Evolutionary conservation across 805 yeast genomes (phyloP).

Genomic region (Kuraishia capsulata): DNA sequence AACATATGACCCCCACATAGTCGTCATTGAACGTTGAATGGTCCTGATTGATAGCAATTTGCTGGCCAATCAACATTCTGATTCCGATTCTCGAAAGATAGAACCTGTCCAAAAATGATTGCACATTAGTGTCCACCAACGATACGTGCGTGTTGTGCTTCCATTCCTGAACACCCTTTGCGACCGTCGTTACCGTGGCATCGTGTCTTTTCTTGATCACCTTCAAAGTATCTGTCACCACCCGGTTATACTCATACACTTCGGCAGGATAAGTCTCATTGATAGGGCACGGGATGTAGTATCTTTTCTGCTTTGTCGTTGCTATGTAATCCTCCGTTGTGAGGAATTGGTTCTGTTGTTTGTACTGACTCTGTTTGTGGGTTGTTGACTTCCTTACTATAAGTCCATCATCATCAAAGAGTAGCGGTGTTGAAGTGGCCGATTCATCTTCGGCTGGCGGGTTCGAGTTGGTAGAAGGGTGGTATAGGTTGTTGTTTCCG

Average conservation of each 20-base stretch:
- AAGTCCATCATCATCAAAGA: conserved; percentile 41
- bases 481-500: conserved; percentile 6
- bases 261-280: conserved; percentile 64
- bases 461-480: conserved; percentile 1
- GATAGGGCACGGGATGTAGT: conserved; percentile 44
- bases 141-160: conserved; percentile 39
- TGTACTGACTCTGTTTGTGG: neutral
- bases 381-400: conserved; percentile 5
- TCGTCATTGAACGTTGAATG: conserved; percentile 42
- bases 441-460: neutral
- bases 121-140: conserved; percentile 63
- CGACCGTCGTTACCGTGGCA: conserved; percentile 87
- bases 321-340: neutral
- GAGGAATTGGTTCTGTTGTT: neutral
- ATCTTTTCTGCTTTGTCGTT: conserved; percentile 29
- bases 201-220: conserved; percentile 80
- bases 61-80: conserved; percentile 92
- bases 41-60: conserved; percentile 70
- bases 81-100: conserved; percentile 90
- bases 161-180: conserved; percentile 91
- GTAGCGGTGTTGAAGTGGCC: neutral
- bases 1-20: conserved; percentile 84
- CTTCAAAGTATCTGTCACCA: conserved; percentile 55
- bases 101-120: conserved; percentile 74
- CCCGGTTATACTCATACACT: conserved; percentile 59